phyloP scores from a whole-genome alignment of 306 rosid species.

The Bauhinia variegata region DNA sequence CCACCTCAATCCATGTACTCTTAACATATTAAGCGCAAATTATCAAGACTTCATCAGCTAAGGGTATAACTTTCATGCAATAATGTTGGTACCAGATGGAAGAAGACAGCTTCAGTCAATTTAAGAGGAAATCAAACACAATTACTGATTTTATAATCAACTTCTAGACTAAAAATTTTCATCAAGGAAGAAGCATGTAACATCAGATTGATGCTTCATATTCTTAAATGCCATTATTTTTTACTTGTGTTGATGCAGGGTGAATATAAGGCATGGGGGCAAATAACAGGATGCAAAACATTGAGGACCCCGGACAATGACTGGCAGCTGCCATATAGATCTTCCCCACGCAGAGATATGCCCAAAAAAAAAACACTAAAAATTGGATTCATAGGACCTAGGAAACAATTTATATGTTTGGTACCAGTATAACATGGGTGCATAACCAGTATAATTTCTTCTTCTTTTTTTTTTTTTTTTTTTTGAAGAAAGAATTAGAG shows the following conservation, averaged over 20 bases:
- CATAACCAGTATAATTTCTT: neutral
- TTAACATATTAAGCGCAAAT: slow-evolving; percentile 6
- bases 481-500: neutral
- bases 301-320: too few relatives aligned
- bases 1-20: neutral
- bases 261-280: neutral
- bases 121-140: slow-evolving; percentile 5
- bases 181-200: neutral
- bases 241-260: neutral
- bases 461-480: too few relatives aligned
- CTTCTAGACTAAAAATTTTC: neutral
- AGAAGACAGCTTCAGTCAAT: slow-evolving; percentile 22
- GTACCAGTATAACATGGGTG: neutral
- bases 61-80: slow-evolving; percentile 18
- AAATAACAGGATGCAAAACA: too few relatives aligned
- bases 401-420: neutral
- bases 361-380: neutral
- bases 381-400: neutral
- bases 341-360: neutral
- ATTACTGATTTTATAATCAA: slow-evolving; percentile 1
- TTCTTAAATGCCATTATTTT: neutral
- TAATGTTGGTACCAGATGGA: slow-evolving; percentile 1
- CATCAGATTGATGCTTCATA: slow-evolving; percentile 3
- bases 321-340: slow-evolving; percentile 4
- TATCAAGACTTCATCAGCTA: slow-evolving; percentile 2